Evolutionary conservation across 164 flowering plant species (phyloP), one percentile per base, ranked within the genome.

Genomic region (Berberis vulgaris): DNA sequence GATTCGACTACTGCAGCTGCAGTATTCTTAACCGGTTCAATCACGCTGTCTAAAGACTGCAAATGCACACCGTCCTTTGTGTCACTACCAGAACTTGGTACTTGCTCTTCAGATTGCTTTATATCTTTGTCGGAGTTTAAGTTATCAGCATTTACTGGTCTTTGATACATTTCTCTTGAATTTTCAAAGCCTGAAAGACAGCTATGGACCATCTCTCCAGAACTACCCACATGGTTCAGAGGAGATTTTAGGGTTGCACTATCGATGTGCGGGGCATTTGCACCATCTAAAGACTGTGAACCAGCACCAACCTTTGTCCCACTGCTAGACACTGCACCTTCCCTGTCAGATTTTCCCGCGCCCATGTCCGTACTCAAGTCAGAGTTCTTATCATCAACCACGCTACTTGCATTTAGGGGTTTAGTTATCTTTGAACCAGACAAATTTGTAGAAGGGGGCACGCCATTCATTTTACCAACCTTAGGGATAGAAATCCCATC

Each of bases 201-300:
- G 26, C 26, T 26, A 26, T 26, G 26, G n/a, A 49, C 49, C 54
- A 59, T 63, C n/a, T 46, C 56, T 44, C 68, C 77, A 57, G 75
- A 67, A 70, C 57, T 67, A 65, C 55, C 68, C 0, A 46, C 13
- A 5, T 75, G 67, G 53, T 72, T n/a, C 43, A 42, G 41, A 57
- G 60, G 44, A 40, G 43, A 8, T 57, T 57, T 42, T 41, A 7
- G 9, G 7, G 60, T 40, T 45, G 9, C 3, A 57, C 11, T 57
- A 7, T 4, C 12, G 7, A 9, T 3, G 41, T 4, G n/a, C 41
- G 60, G 12, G 42, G 8, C n/a, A 41, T 38, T n/a, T 4, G 9
- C 41, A 11, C 45, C 60, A 52, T 52, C n/a, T 52, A 7, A 52
- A 10, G 54, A 26, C 2, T 52, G 54, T 12, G 11, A 7, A 11